A percentile compares a stretch with the other conserved stretches of the same genome.
Evolutionary conservation across 768 basidiomycete genomes (phyloP).

Genomic region (Suillus hirtellus): DNA sequence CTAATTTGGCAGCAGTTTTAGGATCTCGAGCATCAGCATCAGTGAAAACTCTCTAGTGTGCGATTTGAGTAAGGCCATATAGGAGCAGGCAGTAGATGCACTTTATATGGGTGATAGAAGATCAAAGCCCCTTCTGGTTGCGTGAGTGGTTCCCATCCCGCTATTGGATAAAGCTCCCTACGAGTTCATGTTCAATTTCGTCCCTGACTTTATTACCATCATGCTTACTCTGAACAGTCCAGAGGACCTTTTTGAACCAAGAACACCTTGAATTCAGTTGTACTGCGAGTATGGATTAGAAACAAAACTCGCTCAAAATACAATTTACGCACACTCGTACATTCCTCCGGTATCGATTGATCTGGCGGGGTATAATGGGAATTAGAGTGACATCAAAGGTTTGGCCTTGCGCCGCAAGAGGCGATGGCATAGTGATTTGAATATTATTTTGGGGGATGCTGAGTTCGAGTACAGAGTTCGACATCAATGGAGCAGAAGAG

Average conservation of each 20-base stretch:
- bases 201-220: not conserved
- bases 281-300: not conserved
- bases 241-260: not conserved
- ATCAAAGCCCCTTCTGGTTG: constrained; percentile 61
- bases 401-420: not conserved
- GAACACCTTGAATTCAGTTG: no score
- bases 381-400: not conserved
- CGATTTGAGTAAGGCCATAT: not conserved
- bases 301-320: not conserved
- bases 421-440: no score
- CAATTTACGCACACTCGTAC: not conserved
- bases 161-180: not conserved
- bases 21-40: constrained; percentile 10
- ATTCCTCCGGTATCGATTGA: not conserved
- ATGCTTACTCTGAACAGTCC: not conserved
- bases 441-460: not conserved
- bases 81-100: constrained; percentile 16
- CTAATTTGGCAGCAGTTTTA: not conserved
- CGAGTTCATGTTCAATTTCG: not conserved
- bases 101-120: constrained; percentile 45
- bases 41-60: constrained; percentile 14
- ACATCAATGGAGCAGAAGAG: not conserved
- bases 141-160: constrained; percentile 42
- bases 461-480: not conserved
- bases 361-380: not conserved